phyloP scores from a whole-genome alignment of 1,284 basidiomycete genomes.

The Calocybe gambosa region DNA sequence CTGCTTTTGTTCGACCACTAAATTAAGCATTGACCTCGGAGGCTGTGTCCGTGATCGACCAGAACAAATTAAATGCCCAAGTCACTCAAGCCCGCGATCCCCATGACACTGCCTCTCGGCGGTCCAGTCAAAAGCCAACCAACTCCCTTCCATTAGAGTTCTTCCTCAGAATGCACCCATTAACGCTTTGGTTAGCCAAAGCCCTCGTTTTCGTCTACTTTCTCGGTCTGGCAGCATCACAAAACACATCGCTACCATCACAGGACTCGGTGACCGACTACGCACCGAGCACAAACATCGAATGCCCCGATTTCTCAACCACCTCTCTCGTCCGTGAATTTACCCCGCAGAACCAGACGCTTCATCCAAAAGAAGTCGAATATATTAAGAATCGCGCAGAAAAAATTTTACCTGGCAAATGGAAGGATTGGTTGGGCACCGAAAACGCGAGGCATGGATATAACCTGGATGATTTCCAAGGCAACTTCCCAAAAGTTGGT shows the following conservation, averaged over 20 bases:
- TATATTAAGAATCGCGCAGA: slow-evolving; percentile 42
- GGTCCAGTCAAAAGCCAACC: background rate
- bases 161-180: slow-evolving; percentile 1
- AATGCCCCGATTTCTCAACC: slow-evolving; percentile 44
- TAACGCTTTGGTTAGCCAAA: background rate
- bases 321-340: slow-evolving; percentile 46
- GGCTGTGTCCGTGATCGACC: background rate
- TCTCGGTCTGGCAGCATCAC: slow-evolving; percentile 6
- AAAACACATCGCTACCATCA: slow-evolving; percentile 12
- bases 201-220: slow-evolving; percentile 6
- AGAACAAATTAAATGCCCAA: background rate
- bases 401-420: slow-evolving; percentile 39
- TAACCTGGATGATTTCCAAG: slow-evolving; percentile 33
- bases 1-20: too few relatives aligned
- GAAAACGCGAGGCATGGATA: slow-evolving; percentile 49
- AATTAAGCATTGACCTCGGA: too few relatives aligned
- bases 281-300: slow-evolving; percentile 40
- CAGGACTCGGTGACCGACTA: slow-evolving; percentile 39
- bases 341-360: slow-evolving; percentile 42
- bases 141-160: background rate
- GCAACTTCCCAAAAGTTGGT: slow-evolving; percentile 44
- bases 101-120: slow-evolving; percentile 10
- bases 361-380: slow-evolving; percentile 41
- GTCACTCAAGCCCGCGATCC: slow-evolving; percentile 4
- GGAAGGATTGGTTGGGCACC: slow-evolving; percentile 50